A percentile compares a stretch with the other conserved stretches of the same genome.
Conservation (phyloP, 2,329 filamentous ascomycete species). For the Aspergillus fijiensis region DNA sequence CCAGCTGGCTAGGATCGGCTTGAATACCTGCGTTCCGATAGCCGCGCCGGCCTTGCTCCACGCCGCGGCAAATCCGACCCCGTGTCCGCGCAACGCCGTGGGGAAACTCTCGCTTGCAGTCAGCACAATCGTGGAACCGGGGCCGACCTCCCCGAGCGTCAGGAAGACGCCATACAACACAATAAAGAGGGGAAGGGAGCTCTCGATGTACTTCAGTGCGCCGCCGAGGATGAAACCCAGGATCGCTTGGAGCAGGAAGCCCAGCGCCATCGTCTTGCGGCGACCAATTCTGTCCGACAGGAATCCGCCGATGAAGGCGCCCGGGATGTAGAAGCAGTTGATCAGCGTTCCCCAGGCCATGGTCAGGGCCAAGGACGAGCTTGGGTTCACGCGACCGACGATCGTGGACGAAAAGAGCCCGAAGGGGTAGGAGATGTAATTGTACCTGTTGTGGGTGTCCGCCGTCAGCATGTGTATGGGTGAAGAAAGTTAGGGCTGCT, state of each 20-base stretch:
- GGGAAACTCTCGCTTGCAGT: conserved; percentile 51
- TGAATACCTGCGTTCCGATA: conserved; percentile 54
- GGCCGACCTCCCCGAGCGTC: conserved; percentile 52
- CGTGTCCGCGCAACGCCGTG: conserved; percentile 51
- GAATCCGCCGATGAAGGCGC: conserved; percentile 48
- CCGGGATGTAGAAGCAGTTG: conserved; percentile 54
- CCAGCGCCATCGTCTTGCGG: conserved; percentile 52
- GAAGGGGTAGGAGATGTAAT: conserved; percentile 57
- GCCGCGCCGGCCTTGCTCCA: conserved; percentile 53
- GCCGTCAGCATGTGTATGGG: too few species aligned
- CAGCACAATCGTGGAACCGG: conserved; percentile 44
- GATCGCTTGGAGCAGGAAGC: conserved; percentile 47
- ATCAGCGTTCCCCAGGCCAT: conserved; percentile 51
- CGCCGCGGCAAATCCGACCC: conserved; percentile 50
- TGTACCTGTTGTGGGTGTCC: conserved; percentile 32
- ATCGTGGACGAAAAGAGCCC: conserved; percentile 58
- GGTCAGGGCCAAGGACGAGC: conserved; percentile 41
- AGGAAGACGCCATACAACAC: conserved; percentile 54
- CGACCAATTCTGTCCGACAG: conserved; percentile 53
- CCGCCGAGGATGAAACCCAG: conserved; percentile 53
- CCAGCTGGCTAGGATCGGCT: conserved; percentile 50
- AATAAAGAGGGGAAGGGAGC: conserved; percentile 51
- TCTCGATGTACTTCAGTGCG: conserved; percentile 48
- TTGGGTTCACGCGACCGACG: conserved; percentile 45
- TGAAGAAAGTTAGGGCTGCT: not conserved